Conservation (phyloP, 768 basidiomycete genomes). For the Mycena haematopus region DNA sequence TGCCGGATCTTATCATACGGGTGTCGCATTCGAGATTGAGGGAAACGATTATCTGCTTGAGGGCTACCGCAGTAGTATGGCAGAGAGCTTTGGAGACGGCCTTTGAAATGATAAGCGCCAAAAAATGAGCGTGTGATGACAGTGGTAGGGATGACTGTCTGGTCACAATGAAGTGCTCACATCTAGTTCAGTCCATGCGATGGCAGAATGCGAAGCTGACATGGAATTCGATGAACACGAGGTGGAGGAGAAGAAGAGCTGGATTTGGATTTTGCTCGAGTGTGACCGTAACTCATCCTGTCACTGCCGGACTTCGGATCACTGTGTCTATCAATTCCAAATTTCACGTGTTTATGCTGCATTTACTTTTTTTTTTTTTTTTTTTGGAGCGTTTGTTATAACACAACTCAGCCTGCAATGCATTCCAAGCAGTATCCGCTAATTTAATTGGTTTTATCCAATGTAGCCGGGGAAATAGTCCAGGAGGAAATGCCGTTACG, state of each 20-base stretch:
- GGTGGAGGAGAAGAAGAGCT: not conserved
- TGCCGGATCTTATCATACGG: constrained; percentile 8
- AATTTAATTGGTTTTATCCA: not conserved
- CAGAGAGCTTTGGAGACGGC: constrained; percentile 19
- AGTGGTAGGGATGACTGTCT: not conserved
- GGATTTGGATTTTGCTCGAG: not conserved
- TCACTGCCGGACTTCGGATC: not conserved
- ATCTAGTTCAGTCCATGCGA: constrained; percentile 2
- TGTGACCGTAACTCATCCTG: not conserved
- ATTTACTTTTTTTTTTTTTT: no score
- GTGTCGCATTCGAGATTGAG: constrained; percentile 15
- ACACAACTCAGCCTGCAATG: not conserved
- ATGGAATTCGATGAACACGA: constrained; percentile 1
- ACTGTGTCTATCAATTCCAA: not conserved
- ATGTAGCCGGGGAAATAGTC: not conserved
- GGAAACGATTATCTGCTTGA: constrained; percentile 20
- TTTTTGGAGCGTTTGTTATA: not conserved
- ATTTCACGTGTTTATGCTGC: no score
- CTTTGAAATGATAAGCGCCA: constrained; percentile 12
- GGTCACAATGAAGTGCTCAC: not conserved
- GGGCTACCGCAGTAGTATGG: constrained; percentile 11
- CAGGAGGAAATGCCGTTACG: constrained; percentile 2
- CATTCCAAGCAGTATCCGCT: not conserved
- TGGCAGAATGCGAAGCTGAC: constrained; percentile 1
- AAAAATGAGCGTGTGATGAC: not conserved